These are phyloP conservation scores for Boletus putidus DNA, from an alignment of 1,284 basidiomycete genomes.

Conservation along the genomic window DNA sequence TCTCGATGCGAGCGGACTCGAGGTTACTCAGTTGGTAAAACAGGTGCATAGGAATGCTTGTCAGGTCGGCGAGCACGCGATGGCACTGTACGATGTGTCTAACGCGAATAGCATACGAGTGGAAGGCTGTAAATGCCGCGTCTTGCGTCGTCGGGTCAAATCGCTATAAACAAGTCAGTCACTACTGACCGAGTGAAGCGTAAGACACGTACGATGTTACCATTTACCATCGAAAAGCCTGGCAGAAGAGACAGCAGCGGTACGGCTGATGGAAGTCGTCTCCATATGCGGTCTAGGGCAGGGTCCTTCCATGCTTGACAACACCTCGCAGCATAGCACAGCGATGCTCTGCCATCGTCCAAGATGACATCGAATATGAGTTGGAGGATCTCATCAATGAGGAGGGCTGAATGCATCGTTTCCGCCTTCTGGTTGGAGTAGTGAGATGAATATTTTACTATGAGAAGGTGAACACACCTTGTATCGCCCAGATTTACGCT, in stretches of 20 bases:
- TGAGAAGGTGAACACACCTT: conserved; percentile 7
- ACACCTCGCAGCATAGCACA: conserved; percentile 40
- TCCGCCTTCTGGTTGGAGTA: not conserved
- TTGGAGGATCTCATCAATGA: conserved; percentile 54
- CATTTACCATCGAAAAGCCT: conserved; percentile 19
- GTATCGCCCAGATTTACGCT: not conserved
- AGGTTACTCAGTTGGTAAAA: conserved; percentile 40
- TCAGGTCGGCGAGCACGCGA: conserved; percentile 32
- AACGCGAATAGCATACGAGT: conserved; percentile 49
- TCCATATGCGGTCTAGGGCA: conserved; percentile 57
- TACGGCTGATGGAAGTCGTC: conserved; percentile 44
- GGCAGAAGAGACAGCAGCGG: conserved; percentile 52
- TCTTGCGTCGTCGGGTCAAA: conserved; percentile 14
- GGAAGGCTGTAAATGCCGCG: conserved; percentile 37
- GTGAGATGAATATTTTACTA: not conserved
- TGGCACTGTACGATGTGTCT: conserved; percentile 45
- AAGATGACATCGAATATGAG: conserved; percentile 43
- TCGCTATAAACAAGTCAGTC: conserved; percentile 13
- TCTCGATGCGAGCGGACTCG: conserved; percentile 42
- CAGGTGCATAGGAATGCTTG: conserved; percentile 29
- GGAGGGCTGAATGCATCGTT: conserved; percentile 50
- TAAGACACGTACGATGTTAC: conserved; percentile 16
- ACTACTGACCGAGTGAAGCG: not conserved
- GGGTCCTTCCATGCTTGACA: conserved; percentile 59
- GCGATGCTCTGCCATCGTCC: conserved; percentile 33